Base-by-base conservation (phyloP, 1,284 basidiomycete species). In the Ustilago bromivora region DNA sequence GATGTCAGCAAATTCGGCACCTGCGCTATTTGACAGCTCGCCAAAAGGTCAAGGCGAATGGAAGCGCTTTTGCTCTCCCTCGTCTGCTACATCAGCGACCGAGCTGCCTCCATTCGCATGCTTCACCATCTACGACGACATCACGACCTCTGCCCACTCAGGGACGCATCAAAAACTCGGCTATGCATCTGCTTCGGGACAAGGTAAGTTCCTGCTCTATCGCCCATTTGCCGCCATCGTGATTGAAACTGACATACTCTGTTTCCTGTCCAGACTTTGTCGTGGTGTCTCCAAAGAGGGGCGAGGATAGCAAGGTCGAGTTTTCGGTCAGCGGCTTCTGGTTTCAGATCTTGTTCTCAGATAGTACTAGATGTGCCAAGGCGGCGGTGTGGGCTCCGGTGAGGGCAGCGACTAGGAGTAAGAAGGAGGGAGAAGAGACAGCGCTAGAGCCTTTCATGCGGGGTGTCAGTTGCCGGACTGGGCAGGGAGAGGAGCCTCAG, bases 241-340 rank as follows among this genome's bases (percentile, higher is more conserved):
- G 23, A 51, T 10, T 10, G 9, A 12, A 12, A 8, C 31, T 32
- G 28, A 19, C 32, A n/a, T 12, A 28, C 9, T 17, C 13, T 13
- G 15, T 32, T 43, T 40, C 10, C n/a, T 41, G 9, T 10, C 28
- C 31, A 71, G 68, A 65, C n/a, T 71, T 66, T 28, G 69, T 71
- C 2, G 69, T 66, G 12, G 40, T 59, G 13, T 59, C 69, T 12
- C 69, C 69, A 11, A 54, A 32, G 8, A 15, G n/a, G 6, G 55
- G 19, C 1, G 35, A 58, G 15, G 63, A 61, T n/a, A 62, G 58
- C 56, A 62, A 55, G 31, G 69, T 71, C 12, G 63, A 71, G 4
- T 71, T 71, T 34, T 66, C 41, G 17, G 60, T 63, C 1, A 58
- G 59, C 15, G 69, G 69, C 0, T 71, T 66, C 51, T 71, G 60